Evolutionary conservation across 768 basidiomycete genomes (phyloP).

Genomic region (Collybia nuda): DNA sequence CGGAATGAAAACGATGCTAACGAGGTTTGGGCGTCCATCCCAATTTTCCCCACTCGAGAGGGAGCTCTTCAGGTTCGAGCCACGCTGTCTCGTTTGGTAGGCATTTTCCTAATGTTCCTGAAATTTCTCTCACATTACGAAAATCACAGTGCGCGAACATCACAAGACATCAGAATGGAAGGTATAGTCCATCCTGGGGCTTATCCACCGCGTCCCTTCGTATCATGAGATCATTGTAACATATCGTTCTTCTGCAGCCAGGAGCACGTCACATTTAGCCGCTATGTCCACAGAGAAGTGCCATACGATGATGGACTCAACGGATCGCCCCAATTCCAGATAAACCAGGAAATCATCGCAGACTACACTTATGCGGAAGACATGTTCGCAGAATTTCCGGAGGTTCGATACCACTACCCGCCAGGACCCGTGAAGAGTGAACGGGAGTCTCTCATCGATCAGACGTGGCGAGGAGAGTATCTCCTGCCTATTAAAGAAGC

Average conservation of each 20-base stretch:
- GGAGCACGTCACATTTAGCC: slow-evolving; percentile 19
- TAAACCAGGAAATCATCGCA: slow-evolving; percentile 21
- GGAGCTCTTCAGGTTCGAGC: slow-evolving; percentile 19
- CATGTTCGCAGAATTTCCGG: slow-evolving; percentile 1
- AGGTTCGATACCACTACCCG: slow-evolving; percentile 18
- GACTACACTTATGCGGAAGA: slow-evolving; percentile 8
- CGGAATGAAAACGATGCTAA: neutral
- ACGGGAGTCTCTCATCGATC: slow-evolving; percentile 23
- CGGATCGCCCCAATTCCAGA: slow-evolving; percentile 21
- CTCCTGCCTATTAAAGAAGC: slow-evolving; percentile 7
- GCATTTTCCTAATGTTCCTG: neutral
- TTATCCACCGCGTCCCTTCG: slow-evolving; percentile 8
- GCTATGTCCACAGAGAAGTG: slow-evolving; percentile 11
- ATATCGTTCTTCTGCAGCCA: slow-evolving; percentile 24
- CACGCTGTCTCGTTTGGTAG: slow-evolving; percentile 22
- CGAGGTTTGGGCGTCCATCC: neutral
- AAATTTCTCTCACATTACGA: neutral
- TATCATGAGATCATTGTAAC: slow-evolving; percentile 21
- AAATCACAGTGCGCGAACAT: slow-evolving; percentile 18
- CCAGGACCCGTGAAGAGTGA: slow-evolving; percentile 22
- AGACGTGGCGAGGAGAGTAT: slow-evolving; percentile 26
- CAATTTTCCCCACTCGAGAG: slow-evolving; percentile 6
- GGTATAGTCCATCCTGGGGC: neutral
- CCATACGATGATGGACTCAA: slow-evolving; percentile 20
- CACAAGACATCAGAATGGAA: slow-evolving; percentile 22